Percentiles rank a stretch among this genome's conserved stretches.
These are phyloP conservation scores for Rhododendron mucronatum DNA, from an alignment of 148 eudicot species.

Conservation along the genomic window DNA sequence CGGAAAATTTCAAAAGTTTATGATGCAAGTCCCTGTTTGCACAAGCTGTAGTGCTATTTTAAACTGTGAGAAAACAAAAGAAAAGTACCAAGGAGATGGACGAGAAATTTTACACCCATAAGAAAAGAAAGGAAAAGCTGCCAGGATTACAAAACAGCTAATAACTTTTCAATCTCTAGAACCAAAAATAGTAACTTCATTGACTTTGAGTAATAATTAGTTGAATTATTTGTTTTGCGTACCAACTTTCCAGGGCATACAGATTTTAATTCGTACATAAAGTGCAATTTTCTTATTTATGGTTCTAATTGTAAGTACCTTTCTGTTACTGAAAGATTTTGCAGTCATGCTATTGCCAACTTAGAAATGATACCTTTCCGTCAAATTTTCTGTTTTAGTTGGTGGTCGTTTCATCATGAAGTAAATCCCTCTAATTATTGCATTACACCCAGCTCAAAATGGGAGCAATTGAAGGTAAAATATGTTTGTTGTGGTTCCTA, in stretches of 20 bases:
- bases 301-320: slow-evolving; percentile 58
- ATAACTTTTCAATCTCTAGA: neutral
- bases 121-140: neutral
- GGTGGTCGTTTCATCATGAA: slow-evolving; percentile 55
- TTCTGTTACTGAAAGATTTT: slow-evolving; percentile 3
- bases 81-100: neutral
- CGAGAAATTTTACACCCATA: neutral
- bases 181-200: neutral
- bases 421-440: slow-evolving; percentile 44
- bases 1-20: neutral
- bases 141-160: neutral
- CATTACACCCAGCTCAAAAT: slow-evolving; percentile 84
- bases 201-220: neutral
- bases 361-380: slow-evolving; percentile 5
- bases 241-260: slow-evolving; percentile 95
- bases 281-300: slow-evolving; percentile 84
- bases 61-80: neutral
- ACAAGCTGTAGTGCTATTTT: neutral
- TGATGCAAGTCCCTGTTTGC: neutral
- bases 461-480: slow-evolving; percentile 95
- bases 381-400: slow-evolving; percentile 30
- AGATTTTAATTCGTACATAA: slow-evolving; percentile 89
- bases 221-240: slow-evolving; percentile 64
- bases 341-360: neutral
- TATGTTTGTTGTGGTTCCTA: neutral